Evolutionary conservation across 352 stramenopile genomes (phyloP), one percentile per base, ranked within the genome.

Genomic region (Aphanomyces euteiches): DNA sequence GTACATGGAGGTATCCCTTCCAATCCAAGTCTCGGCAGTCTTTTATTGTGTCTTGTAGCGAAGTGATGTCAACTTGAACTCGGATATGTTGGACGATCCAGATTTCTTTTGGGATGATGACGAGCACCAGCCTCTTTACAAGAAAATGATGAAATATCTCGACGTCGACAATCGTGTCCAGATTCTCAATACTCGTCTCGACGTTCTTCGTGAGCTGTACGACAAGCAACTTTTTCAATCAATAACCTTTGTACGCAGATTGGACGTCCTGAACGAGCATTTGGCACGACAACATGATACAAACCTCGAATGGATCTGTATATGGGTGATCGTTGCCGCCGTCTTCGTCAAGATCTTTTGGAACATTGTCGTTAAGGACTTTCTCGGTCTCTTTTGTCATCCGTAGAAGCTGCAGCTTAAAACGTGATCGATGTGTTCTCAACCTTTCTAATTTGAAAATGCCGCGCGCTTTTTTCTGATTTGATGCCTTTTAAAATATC

Each of bases 21-120:
- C 10, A 8, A 28, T 63, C 41, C 5, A 4, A 41, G 10, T 47
- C 37, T 17, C 38, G 34, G 5, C 28, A 28, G 28, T 28, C 28
- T 28, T 28, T 28, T 28, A 28, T 28, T 48, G 10, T 47, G 38
- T 34, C 34, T n/a, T 43, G 7, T 15, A 73, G 67, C 67, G 67
- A 19, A 73, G 90, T 66, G 88, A 97, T 63, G 87, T 98, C 47
- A 98, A 98, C 67, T 73, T 98, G 34, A 95, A 98, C 68, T 97
- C 87, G 47, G 92, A 98, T 59, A 96, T 98, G 75, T 81, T 98
- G 40, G 91, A 97, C 72, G 95, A 95, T 43, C 93, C 93, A 1
- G 92, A 98, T 58, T 97, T 96, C 61, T 97, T 98, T 75, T 98
- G 93, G 93, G 90, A 98, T 72, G 84, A 96, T 48, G 89, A 98